Evolutionary conservation across 1,284 basidiomycete genomes (phyloP), one percentile per base, ranked within the genome.

Genomic region (Pyrrhoderma noxium): DNA sequence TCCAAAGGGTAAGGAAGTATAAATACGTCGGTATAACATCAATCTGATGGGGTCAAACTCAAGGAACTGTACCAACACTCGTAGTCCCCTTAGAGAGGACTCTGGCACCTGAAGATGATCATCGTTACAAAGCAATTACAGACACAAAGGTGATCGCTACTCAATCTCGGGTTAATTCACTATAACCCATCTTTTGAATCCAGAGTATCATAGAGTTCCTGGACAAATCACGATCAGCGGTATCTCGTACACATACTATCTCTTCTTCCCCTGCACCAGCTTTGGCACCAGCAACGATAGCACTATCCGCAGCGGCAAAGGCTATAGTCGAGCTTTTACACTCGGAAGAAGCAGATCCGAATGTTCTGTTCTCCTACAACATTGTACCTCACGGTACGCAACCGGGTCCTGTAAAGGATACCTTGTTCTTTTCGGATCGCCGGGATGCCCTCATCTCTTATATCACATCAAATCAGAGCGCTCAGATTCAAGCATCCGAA

Each of bases 51-150:
- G 27, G 5, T n/a, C n/a, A 13, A 35, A 35, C 44, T 9, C 21
- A 54, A 86, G 89, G 80, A 11, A 89, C 85, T n/a, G 77, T 93
- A 0, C 91, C 91, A 3, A 86, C 86, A 0, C 70, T 95, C 40
- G 82, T 93, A 19, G 89, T 93, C 2, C 91, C 91, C 0, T 70
- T 89, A 16, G 70, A 81, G 59, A 83, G 83, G 60, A 89, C 86
- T 13, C 75, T 88, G 7, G 72, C 75, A 2, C 70, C 78, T 3
- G 87, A 86, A 37, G 76, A 83, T 31, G 87, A 89, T 58, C 87
- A 80, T 59, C 77, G 87, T 43, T 94, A 89, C 70, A 85, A 89
- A 59, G 84, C 88, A 3, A 67, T 93, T 51, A 80, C 80, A 31
- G 87, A 90, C 58, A 80, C 80, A 19, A 84, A 82, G 70, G 89